phyloP scores from a whole-genome alignment of 306 rosid species.

The Arachis hypogaea region DNA sequence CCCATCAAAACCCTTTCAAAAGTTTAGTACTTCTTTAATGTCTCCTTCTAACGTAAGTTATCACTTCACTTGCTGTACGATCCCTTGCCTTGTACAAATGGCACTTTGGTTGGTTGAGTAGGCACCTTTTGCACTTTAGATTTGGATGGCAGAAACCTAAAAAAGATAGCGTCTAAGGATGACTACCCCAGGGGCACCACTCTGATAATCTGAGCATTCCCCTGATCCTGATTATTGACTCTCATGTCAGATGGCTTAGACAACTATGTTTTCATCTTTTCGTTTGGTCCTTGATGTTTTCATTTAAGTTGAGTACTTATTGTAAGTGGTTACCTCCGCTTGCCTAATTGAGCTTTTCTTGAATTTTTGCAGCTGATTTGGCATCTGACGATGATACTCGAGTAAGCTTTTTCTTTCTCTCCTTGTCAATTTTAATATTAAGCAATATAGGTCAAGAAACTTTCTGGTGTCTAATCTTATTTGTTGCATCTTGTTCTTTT shows the following conservation, averaged over 20 bases:
- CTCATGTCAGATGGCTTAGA: background rate
- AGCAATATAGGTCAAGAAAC: conserved; percentile 5
- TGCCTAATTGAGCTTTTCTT: conserved; percentile 33
- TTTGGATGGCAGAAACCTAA: background rate
- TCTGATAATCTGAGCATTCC: background rate
- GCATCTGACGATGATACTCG: conserved; percentile 58
- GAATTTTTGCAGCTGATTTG: conserved; percentile 65
- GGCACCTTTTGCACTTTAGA: background rate
- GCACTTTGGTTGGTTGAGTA: background rate
- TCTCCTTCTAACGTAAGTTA: background rate
- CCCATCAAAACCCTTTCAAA: background rate
- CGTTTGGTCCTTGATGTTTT: conserved; percentile 9
- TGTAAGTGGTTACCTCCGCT: conserved; percentile 25
- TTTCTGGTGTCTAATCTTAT: conserved; percentile 35
- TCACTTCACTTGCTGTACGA: background rate
- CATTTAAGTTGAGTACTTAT: conserved; percentile 13
- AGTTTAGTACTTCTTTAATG: background rate
- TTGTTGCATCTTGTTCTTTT: conserved; percentile 36
- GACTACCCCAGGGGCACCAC: background rate
- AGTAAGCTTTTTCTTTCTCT: conserved; percentile 46
- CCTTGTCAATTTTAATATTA: conserved; percentile 29
- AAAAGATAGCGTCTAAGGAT: background rate
- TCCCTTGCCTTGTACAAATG: background rate
- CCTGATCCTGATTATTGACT: background rate
- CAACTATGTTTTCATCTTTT: background rate